Percentiles rank a stretch among this genome's conserved stretches.
Conservation (phyloP, 2,329 filamentous ascomycete genomes). For the Tolypocladium ovalisporum region DNA sequence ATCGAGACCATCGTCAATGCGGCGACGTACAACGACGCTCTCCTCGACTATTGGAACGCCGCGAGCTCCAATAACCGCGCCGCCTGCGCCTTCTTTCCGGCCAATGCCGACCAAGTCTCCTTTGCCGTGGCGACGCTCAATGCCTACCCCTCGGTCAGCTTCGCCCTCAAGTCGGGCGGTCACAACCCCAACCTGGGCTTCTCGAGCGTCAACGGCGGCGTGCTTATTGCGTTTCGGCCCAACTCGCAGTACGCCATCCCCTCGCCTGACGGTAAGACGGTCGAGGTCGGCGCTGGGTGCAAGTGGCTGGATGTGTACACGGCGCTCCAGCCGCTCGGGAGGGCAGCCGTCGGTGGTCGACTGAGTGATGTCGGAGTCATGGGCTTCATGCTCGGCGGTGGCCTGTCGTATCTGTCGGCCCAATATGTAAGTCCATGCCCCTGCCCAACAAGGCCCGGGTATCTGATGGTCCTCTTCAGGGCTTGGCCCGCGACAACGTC, state of each 20-base stretch:
- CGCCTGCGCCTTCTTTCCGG: constrained; percentile 35
- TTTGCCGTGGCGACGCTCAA: constrained; percentile 38
- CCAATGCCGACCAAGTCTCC: constrained; percentile 38
- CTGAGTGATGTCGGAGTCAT: constrained; percentile 36
- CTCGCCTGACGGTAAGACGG: constrained; percentile 22
- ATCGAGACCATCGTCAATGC: neutral
- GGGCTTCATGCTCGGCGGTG: constrained; percentile 42
- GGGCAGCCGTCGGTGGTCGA: constrained; percentile 31
- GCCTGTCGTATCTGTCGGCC: constrained; percentile 38
- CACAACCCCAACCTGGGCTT: constrained; percentile 45
- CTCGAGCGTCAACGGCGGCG: constrained; percentile 36
- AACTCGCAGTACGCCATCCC: constrained; percentile 1
- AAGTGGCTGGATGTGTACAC: constrained; percentile 29
- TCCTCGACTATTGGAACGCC: constrained; percentile 9
- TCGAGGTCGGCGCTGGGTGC: constrained; percentile 33
- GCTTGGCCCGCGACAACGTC: constrained; percentile 15
- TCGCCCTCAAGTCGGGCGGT: constrained; percentile 46
- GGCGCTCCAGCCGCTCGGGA: constrained; percentile 28
- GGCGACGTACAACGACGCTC: constrained; percentile 3
- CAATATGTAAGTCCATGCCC: constrained; percentile 32
- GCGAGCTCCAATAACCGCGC: constrained; percentile 4
- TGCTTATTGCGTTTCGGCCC: constrained; percentile 24
- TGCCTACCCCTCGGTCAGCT: constrained; percentile 30
- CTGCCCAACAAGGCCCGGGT: neutral
- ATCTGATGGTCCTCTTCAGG: constrained; percentile 22